Conservation (phyloP, 1,139 yeast genomes). For the Zygosaccharomyces sapae region DNA sequence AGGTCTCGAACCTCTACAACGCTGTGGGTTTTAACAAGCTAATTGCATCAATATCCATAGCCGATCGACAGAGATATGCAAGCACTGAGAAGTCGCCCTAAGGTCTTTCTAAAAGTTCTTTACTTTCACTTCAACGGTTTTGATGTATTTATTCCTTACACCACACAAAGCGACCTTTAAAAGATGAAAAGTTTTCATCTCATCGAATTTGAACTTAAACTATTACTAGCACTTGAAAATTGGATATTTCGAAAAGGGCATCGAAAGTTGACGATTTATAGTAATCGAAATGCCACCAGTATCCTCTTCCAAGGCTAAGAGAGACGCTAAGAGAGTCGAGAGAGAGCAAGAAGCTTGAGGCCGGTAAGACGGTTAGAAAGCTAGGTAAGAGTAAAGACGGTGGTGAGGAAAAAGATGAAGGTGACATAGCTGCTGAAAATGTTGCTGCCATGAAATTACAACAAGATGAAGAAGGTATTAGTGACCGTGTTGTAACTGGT, state of each 20-base stretch:
- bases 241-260: constrained; percentile 1
- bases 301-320: constrained; percentile 93
- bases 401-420: constrained; percentile 36
- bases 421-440: constrained; percentile 65
- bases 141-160: constrained; percentile 8
- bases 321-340: constrained; percentile 95
- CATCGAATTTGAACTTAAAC: constrained; percentile 6
- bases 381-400: constrained; percentile 50
- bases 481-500: constrained; percentile 98
- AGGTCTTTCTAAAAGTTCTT: not conserved
- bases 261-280: not conserved
- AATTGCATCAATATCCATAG: constrained; percentile 5
- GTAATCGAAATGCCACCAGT: constrained; percentile 36
- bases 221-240: not conserved
- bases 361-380: constrained; percentile 64
- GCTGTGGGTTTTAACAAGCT: constrained; percentile 16
- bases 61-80: not conserved
- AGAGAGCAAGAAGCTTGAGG: constrained; percentile 85
- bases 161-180: constrained; percentile 9
- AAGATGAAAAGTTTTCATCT: constrained; percentile 15
- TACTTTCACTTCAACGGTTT: not conserved
- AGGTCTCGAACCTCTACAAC: constrained; percentile 23
- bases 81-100: not conserved
- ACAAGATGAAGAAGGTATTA: constrained; percentile 86
- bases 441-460: constrained; percentile 86